Evolutionary conservation across 768 basidiomycete species (phyloP).

Genomic region (Tulasnella sp.): DNA sequence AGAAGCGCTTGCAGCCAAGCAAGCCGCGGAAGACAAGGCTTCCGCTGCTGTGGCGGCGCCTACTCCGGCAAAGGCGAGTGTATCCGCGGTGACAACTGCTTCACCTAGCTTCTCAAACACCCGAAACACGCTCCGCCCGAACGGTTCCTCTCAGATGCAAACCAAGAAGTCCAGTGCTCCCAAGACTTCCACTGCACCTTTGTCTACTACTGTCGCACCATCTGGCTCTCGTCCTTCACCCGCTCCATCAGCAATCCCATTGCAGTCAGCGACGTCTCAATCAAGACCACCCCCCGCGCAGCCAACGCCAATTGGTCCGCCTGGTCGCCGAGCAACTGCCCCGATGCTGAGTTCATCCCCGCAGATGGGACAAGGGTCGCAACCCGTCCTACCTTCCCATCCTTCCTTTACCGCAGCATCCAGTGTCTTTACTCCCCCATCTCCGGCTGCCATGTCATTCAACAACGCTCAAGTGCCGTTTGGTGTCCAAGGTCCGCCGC

Average conservation of each 20-base stretch:
- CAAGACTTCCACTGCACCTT: not conserved
- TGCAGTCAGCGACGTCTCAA: not conserved
- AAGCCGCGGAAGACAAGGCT: conserved; percentile 16
- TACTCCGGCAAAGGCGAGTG: conserved; percentile 13
- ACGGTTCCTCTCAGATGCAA: not conserved
- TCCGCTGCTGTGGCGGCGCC: conserved; percentile 15
- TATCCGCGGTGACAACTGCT: conserved; percentile 20
- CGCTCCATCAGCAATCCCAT: not conserved
- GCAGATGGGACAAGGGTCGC: not conserved
- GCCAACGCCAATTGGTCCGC: not conserved
- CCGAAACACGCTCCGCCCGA: not conserved
- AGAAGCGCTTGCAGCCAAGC: conserved; percentile 19
- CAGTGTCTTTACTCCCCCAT: conserved; percentile 4
- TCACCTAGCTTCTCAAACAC: conserved; percentile 13
- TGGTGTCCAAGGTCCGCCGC: not conserved
- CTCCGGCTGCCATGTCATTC: conserved; percentile 11
- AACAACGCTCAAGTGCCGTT: not conserved
- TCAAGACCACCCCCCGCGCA: not conserved
- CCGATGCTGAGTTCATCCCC: not conserved
- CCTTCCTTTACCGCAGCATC: not conserved
- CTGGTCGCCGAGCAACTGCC: not conserved
- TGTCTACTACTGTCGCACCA: not conserved
- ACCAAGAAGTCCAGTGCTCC: not conserved
- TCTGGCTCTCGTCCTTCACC: not conserved
- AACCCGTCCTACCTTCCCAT: not conserved